Evolutionary conservation across 2,329 filamentous ascomycete genomes (phyloP).

Genomic region (Scedosporium dehoogii): DNA sequence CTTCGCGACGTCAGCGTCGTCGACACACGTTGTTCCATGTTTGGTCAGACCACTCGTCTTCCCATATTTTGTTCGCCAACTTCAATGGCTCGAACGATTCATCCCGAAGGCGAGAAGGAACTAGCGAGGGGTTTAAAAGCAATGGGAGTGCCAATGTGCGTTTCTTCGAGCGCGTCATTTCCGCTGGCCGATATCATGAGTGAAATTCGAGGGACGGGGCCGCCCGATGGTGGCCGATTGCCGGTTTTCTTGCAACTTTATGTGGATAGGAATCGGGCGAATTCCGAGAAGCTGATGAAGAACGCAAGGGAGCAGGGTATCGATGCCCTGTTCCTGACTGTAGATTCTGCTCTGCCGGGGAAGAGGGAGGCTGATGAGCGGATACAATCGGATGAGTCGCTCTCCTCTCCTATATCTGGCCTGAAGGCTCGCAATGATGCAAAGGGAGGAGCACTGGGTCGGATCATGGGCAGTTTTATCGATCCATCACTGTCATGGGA

Average conservation of each 20-base stretch:
- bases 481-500: slow-evolving; percentile 52
- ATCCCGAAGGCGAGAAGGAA: slow-evolving; percentile 53
- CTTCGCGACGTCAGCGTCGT: slow-evolving; percentile 45
- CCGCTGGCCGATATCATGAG: slow-evolving; percentile 41
- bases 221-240: slow-evolving; percentile 1
- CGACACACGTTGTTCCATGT: slow-evolving; percentile 39
- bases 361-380: slow-evolving; percentile 42
- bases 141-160: slow-evolving; percentile 45
- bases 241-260: slow-evolving; percentile 52
- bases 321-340: slow-evolving; percentile 46
- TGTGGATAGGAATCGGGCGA: slow-evolving; percentile 43
- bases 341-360: slow-evolving; percentile 46
- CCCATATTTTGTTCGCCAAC: slow-evolving; percentile 57
- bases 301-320: slow-evolving; percentile 35
- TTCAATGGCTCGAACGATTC: slow-evolving; percentile 53
- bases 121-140: slow-evolving; percentile 41
- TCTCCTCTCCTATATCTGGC: slow-evolving; percentile 39
- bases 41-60: slow-evolving; percentile 40
- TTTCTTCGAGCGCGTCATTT: slow-evolving; percentile 53
- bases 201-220: slow-evolving; percentile 6
- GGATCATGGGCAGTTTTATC: slow-evolving; percentile 47
- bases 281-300: slow-evolving; percentile 38
- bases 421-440: slow-evolving; percentile 38
- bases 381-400: slow-evolving; percentile 34
- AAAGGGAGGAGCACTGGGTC: slow-evolving; percentile 43